Percentiles rank a stretch among this genome's conserved stretches.
These are phyloP conservation scores for Gossypium ekmanianum DNA, from an alignment of 345 rosid species.

Conservation along the genomic window DNA sequence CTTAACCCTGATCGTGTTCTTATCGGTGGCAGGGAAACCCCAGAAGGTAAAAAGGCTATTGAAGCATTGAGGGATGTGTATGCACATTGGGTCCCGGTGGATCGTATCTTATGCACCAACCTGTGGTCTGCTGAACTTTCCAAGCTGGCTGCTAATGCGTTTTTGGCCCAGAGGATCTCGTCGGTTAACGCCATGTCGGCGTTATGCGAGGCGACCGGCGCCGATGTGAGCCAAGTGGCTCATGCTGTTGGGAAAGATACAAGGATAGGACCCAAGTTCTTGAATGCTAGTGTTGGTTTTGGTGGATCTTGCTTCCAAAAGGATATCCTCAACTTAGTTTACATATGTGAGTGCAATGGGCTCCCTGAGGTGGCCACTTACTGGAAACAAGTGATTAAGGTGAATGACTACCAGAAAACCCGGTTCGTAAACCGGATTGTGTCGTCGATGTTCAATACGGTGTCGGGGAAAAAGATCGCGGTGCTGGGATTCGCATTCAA, in stretches of 20 bases:
- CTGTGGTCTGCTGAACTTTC: slow-evolving; percentile 80
- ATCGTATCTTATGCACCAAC: slow-evolving; percentile 58
- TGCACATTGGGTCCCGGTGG: slow-evolving; percentile 69
- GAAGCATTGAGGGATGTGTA: slow-evolving; percentile 53
- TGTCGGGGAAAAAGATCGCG: slow-evolving; percentile 58
- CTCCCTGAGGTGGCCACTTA: slow-evolving; percentile 63
- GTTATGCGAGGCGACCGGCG: slow-evolving; percentile 69
- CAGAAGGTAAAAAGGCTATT: slow-evolving; percentile 51
- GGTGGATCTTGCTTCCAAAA: slow-evolving; percentile 79
- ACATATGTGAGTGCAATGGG: slow-evolving; percentile 72
- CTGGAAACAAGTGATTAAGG: slow-evolving; percentile 74
- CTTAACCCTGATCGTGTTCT: slow-evolving; percentile 60
- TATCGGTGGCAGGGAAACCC: slow-evolving; percentile 68
- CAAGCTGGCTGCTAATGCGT: slow-evolving; percentile 77
- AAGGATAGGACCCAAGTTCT: slow-evolving; percentile 67
- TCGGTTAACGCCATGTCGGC: slow-evolving; percentile 80
- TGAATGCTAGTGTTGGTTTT: slow-evolving; percentile 72
- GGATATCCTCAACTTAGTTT: slow-evolving; percentile 61
- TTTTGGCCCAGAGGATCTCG: slow-evolving; percentile 66
- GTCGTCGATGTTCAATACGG: slow-evolving; percentile 65
- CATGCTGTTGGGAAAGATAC: slow-evolving; percentile 61
- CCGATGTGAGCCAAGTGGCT: slow-evolving; percentile 56
- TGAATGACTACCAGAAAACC: slow-evolving; percentile 67
- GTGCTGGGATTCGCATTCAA: slow-evolving; percentile 68
- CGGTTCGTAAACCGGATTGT: slow-evolving; percentile 64